phyloP scores from a whole-genome alignment of 1,284 basidiomycete genomes.

The Puccinia hordei region DNA sequence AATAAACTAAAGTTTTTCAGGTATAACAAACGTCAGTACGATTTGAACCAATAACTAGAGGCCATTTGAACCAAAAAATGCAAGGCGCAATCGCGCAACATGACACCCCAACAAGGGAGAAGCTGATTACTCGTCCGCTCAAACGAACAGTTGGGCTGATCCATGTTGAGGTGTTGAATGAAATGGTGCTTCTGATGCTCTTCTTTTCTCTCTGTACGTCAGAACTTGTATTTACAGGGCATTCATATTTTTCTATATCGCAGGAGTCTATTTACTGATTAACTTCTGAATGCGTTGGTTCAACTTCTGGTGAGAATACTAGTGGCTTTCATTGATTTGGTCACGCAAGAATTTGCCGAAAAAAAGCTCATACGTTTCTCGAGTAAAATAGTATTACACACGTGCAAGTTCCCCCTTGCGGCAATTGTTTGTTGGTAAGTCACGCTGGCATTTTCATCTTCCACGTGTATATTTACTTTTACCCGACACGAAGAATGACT shows the following conservation, averaged over 20 bases:
- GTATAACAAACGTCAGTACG: not conserved
- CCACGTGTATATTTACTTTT: no score
- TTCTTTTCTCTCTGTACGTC: not conserved
- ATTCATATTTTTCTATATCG: no score
- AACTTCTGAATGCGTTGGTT: no score
- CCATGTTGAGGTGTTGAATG: not conserved
- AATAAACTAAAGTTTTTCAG: not conserved
- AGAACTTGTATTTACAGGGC: no score
- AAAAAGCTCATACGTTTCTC: not conserved
- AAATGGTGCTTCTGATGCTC: slow-evolving; percentile 7
- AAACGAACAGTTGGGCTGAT: slow-evolving; percentile 13
- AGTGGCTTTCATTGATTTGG: not conserved
- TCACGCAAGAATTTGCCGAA: not conserved
- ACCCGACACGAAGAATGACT: not conserved
- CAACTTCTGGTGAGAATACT: not conserved
- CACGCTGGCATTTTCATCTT: no score
- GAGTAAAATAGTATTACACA: not conserved
- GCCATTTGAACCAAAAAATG: no score
- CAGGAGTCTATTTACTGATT: not conserved
- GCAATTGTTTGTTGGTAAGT: slow-evolving; percentile 10
- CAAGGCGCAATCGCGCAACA: no score
- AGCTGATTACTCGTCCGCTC: no score
- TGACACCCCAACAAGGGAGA: no score
- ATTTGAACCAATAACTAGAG: no score
- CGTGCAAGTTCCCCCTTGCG: not conserved